These are phyloP conservation scores for Microbotryum saponariae DNA, from an alignment of 1,284 basidiomycete species.

Conservation along the genomic window DNA sequence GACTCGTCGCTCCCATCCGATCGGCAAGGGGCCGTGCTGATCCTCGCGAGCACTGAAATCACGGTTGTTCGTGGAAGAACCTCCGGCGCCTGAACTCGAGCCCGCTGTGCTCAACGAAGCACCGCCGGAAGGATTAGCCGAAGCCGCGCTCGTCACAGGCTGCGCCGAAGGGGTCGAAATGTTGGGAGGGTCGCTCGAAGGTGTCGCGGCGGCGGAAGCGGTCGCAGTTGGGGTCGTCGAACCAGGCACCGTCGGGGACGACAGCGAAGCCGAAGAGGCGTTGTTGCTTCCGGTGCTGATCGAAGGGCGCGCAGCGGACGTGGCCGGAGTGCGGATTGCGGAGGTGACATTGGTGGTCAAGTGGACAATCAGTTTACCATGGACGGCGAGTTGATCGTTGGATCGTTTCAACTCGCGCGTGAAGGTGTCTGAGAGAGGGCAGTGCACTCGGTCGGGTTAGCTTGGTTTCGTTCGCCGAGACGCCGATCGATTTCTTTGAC, in stretches of 20 bases:
- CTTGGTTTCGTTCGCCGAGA: not conserved
- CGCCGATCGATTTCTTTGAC: conserved; percentile 36
- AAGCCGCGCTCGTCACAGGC: conserved; percentile 6
- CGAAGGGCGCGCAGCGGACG: conserved; percentile 40
- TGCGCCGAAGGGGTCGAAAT: conserved; percentile 14
- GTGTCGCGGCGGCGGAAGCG: conserved; percentile 13
- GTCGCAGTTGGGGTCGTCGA: conserved; percentile 31
- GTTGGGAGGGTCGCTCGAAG: conserved; percentile 27
- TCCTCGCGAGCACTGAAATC: conserved; percentile 77
- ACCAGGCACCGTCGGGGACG: conserved; percentile 6
- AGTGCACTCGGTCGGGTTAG: not conserved
- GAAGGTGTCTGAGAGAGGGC: conserved; percentile 55
- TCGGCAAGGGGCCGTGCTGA: conserved; percentile 69
- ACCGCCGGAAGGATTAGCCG: conserved; percentile 33
- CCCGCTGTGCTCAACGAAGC: conserved; percentile 45
- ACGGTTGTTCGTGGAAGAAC: conserved; percentile 47
- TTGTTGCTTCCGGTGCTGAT: conserved; percentile 27
- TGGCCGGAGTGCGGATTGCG: conserved; percentile 37
- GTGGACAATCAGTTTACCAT: conserved; percentile 74
- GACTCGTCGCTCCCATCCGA: conserved; percentile 86
- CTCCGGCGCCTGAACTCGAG: conserved; percentile 34
- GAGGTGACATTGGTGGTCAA: conserved; percentile 61
- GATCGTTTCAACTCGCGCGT: conserved; percentile 76
- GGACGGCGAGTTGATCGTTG: conserved; percentile 75
- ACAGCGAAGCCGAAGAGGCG: conserved; percentile 19